phyloP scores from a whole-genome alignment of 2,329 filamentous ascomycete species.

The Aureobasidium sp. region DNA sequence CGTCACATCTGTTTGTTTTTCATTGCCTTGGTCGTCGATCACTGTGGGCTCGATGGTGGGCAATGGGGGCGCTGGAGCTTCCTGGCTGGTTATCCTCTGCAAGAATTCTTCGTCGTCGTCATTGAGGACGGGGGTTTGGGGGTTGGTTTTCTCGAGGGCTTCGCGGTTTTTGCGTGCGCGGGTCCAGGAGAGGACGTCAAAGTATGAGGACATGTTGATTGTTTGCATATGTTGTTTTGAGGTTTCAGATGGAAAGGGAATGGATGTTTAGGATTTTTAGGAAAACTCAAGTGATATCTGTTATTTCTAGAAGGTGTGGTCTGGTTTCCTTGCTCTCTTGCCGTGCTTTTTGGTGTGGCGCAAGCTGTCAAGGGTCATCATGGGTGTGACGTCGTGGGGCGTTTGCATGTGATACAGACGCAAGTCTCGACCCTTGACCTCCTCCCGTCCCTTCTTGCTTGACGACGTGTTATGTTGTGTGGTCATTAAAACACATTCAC shows the following conservation, averaged over 20 bases:
- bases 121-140: conserved; percentile 45
- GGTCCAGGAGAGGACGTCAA: conserved; percentile 30
- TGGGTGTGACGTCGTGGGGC: neutral
- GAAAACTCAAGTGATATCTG: neutral
- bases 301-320: neutral
- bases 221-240: neutral
- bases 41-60: conserved; percentile 30
- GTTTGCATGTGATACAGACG: neutral
- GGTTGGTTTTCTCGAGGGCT: conserved; percentile 30
- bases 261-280: neutral
- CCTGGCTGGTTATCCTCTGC: conserved; percentile 42
- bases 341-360: conserved; percentile 3
- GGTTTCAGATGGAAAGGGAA: neutral
- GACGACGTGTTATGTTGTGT: neutral
- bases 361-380: neutral
- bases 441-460: neutral
- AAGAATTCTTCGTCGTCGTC: conserved; percentile 56
- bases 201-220: conserved; percentile 26
- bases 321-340: neutral
- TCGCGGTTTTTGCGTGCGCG: conserved; percentile 31
- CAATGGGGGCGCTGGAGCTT: conserved; percentile 37
- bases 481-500: neutral
- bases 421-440: neutral
- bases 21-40: conserved; percentile 29
- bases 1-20: conserved; percentile 28